These are phyloP conservation scores for Lepidium africanum DNA, from an alignment of 345 rosid genomes.

Conservation along the genomic window DNA sequence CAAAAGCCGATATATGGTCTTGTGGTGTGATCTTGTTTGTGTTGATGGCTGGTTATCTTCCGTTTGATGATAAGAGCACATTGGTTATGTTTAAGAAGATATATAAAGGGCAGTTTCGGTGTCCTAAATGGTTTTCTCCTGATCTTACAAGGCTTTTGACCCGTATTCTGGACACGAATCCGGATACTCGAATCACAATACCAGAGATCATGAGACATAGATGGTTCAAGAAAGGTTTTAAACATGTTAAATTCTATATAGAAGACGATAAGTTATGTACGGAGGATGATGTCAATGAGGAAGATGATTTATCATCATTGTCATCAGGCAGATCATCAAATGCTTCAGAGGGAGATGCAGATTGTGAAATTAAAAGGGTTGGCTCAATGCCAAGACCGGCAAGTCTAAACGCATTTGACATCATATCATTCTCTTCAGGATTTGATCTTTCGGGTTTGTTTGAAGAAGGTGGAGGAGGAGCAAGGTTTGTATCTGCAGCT, in stretches of 20 bases:
- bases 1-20: constrained; percentile 90
- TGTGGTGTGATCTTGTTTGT: constrained; percentile 85
- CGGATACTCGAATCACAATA: constrained; percentile 66
- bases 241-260: constrained; percentile 43
- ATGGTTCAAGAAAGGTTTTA: constrained; percentile 69
- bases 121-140: constrained; percentile 79
- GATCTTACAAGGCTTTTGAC: constrained; percentile 58
- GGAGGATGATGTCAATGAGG: constrained; percentile 26
- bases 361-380: constrained; percentile 19
- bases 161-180: constrained; percentile 70
- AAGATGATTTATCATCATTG: constrained; percentile 25
- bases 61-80: constrained; percentile 74
- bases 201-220: constrained; percentile 58
- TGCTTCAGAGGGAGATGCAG: constrained; percentile 23
- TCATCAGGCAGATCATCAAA: constrained; percentile 34
- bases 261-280: constrained; percentile 30
- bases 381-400: constrained; percentile 52
- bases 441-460: constrained; percentile 66
- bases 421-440: constrained; percentile 74
- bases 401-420: constrained; percentile 69
- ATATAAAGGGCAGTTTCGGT: constrained; percentile 62
- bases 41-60: constrained; percentile 71
- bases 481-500: constrained; percentile 55
- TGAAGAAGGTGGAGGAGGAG: constrained; percentile 51
- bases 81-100: constrained; percentile 75